Conservation (phyloP, 192 early-diverging fungal species). For the Hyaloraphidium curvatum region DNA sequence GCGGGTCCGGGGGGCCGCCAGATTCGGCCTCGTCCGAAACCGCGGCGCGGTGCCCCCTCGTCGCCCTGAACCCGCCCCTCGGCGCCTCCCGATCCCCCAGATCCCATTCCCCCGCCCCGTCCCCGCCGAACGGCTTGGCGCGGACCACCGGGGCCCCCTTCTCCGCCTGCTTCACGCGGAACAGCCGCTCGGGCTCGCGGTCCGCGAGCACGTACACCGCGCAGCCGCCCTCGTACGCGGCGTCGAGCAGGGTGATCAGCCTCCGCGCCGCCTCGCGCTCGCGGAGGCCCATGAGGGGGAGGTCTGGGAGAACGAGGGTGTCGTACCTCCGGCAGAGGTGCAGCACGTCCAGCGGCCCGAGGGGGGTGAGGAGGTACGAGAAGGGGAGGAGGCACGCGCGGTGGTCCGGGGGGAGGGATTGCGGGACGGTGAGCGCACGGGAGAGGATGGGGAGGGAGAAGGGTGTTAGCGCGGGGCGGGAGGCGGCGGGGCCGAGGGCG, state of each 20-base stretch:
- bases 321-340: not conserved
- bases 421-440: not conserved
- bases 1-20: too few relatives aligned
- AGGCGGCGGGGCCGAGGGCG: not conserved
- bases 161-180: too few relatives aligned
- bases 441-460: not conserved
- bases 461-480: not conserved
- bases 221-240: constrained; percentile 2
- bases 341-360: constrained; percentile 1
- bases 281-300: not conserved
- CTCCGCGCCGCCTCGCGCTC: not conserved
- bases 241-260: constrained; percentile 1
- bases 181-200: too few relatives aligned
- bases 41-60: too few relatives aligned
- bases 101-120: too few relatives aligned
- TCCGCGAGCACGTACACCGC: too few relatives aligned
- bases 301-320: not conserved
- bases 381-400: not conserved
- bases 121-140: too few relatives aligned
- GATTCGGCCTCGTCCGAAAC: too few relatives aligned
- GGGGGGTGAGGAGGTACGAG: not conserved
- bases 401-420: not conserved
- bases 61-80: too few relatives aligned
- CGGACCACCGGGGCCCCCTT: too few relatives aligned
- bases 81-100: too few relatives aligned